Evolutionary conservation across 1,139 yeast genomes (phyloP).

Genomic region (Spencermartinsiella ligniputridi): DNA sequence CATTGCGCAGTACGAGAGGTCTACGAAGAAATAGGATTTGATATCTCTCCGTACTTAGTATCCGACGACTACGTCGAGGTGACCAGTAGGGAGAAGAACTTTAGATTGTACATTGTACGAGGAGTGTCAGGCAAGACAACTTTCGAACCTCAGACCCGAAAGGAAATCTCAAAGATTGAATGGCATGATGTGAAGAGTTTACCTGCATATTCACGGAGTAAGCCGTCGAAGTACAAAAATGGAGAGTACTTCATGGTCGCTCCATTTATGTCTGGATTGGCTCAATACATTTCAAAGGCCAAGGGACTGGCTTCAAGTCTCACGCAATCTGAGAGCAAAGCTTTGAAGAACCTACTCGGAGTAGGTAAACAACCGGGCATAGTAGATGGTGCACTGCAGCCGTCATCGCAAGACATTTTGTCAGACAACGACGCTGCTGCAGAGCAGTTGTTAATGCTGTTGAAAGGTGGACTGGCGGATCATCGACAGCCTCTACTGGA

Average conservation of each 20-base stretch:
- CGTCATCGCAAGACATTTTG: not conserved
- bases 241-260: conserved; percentile 35
- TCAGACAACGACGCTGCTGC: conserved; percentile 22
- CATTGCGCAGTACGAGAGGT: conserved; percentile 94
- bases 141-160: conserved; percentile 78
- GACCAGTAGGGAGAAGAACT: conserved; percentile 77
- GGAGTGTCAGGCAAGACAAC: conserved; percentile 73
- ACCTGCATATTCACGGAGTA: conserved; percentile 36
- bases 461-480: conserved; percentile 14
- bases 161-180: conserved; percentile 66
- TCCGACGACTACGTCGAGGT: conserved; percentile 76
- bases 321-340: conserved; percentile 31
- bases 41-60: conserved; percentile 61
- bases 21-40: conserved; percentile 93
- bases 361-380: conserved; percentile 14
- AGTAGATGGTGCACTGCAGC: not conserved
- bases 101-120: conserved; percentile 72
- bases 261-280: conserved; percentile 35
- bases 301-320: conserved; percentile 30
- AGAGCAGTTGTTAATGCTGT: conserved; percentile 21
- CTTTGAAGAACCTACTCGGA: conserved; percentile 33
- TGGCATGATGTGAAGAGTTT: conserved; percentile 54
- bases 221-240: conserved; percentile 8
- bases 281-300: conserved; percentile 29
- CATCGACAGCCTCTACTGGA: conserved; percentile 6